Base-by-base conservation (phyloP, 192 early-diverging fungal species). In the Linnemannia exigua region DNA sequence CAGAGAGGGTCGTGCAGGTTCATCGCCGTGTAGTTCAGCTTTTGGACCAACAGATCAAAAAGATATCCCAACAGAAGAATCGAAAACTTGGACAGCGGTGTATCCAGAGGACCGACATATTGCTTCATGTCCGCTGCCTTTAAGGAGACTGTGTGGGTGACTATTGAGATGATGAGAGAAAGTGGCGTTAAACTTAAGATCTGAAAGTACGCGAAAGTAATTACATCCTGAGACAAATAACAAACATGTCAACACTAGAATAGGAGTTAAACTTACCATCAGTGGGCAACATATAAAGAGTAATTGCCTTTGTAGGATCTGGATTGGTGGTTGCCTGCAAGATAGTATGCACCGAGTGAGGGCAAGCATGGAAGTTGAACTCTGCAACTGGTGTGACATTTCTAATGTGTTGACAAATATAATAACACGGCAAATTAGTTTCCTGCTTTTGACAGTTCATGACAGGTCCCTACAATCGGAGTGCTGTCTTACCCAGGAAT, bases 301-400 rank as follows among this genome's bases (percentile, higher is more conserved):
- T 79, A 35, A 84, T 79, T 1, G 74, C 69, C 44, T 84, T 81
- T 28, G 51, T 67, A 0, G 78, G 85, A 46, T 88, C 75, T 41
- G 74, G 77, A 35, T 83, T 75, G 36, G 77, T 50, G 9, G 87
- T 90, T 0, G 89, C 68, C 48, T 76, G 61, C 58, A 89, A 15
- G 0, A 91, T 76, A 19, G 70, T 54, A 52, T 89, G 72, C n/a
- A 89, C 91, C 0, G 89, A 84, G 66, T 88, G 70, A 5, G 89
- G 84, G 67, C 89, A 88, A n/a, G 88, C 87, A 15, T 87, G 72
- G 63, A 88, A 90, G 69, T 91, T 91, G 77, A 91, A 91, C 74
- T 91, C 91, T 7, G 87, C 89, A 7, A 76, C 73, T 25, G 91
- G 88, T 0, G 88, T 87, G 0, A 80, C 79, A 67, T 91, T 91